Evolutionary conservation across 345 rosid species (phyloP).

Genomic region (Clarkia xantiana): DNA sequence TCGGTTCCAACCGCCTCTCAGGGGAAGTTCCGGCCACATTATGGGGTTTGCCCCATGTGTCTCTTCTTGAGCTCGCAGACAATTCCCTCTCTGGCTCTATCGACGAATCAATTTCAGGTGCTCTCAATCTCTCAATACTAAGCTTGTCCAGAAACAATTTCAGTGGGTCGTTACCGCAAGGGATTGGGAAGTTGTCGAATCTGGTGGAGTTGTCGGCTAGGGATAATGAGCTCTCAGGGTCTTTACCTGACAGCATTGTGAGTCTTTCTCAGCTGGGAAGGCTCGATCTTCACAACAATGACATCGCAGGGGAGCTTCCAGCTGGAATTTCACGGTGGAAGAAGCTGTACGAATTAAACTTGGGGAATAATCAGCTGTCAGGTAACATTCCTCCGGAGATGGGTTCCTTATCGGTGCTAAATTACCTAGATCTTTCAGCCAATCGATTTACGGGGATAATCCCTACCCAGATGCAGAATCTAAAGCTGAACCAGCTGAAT

Average conservation of each 20-base stretch:
- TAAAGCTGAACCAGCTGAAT: slow-evolving; percentile 86
- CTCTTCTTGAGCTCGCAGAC: slow-evolving; percentile 47
- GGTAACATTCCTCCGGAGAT: slow-evolving; percentile 60
- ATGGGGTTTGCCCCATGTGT: slow-evolving; percentile 86
- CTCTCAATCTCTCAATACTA: slow-evolving; percentile 52
- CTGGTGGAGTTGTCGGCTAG: slow-evolving; percentile 46
- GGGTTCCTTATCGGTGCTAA: slow-evolving; percentile 58
- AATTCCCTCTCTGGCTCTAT: slow-evolving; percentile 62
- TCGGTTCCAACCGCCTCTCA: slow-evolving; percentile 53
- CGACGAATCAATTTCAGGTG: slow-evolving; percentile 42
- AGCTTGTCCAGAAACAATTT: slow-evolving; percentile 49
- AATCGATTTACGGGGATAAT: slow-evolving; percentile 53
- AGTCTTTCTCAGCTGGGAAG: slow-evolving; percentile 41
- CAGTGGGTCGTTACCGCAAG: slow-evolving; percentile 57
- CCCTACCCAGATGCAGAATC: slow-evolving; percentile 54
- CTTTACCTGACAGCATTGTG: slow-evolving; percentile 51
- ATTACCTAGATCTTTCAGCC: slow-evolving; percentile 78
- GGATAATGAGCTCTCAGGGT: slow-evolving; percentile 48
- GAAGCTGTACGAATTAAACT: slow-evolving; percentile 69
- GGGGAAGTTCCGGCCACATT: slow-evolving; percentile 61
- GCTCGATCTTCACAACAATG: slow-evolving; percentile 65
- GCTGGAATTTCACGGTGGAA: slow-evolving; percentile 44
- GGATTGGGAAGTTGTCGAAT: slow-evolving; percentile 46
- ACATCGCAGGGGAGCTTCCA: slow-evolving; percentile 60
- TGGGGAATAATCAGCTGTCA: slow-evolving; percentile 44